phyloP scores from a whole-genome alignment of 208 protist genomes.

The Dictyostelium gargantuum region DNA sequence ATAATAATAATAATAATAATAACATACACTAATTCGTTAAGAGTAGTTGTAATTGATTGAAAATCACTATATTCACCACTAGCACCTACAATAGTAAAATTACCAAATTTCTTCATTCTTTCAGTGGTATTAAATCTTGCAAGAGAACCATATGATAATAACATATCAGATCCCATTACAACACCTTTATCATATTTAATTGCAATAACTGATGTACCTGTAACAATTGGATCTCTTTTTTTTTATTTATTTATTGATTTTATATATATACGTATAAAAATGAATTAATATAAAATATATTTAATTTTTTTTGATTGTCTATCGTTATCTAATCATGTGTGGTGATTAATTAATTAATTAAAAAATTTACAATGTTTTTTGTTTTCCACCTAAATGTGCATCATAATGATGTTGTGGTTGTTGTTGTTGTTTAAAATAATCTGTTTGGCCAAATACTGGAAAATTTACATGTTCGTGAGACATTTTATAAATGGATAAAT shows the following conservation, averaged over 20 bases:
- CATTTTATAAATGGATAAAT: background rate
- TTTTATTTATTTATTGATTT: no score
- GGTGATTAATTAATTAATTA: background rate
- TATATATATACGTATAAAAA: no score
- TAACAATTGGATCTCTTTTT: slow-evolving; percentile 91
- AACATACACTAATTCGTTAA: slow-evolving; percentile 88
- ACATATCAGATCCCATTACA: slow-evolving; percentile 94
- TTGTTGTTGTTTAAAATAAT: slow-evolving; percentile 27
- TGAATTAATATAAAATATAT: background rate
- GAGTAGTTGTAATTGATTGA: slow-evolving; percentile 89
- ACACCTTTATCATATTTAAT: slow-evolving; percentile 98
- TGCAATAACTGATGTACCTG: slow-evolving; percentile 95
- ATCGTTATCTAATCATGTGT: no score
- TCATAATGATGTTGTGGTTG: background rate
- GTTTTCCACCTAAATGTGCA: background rate
- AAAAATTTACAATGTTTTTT: slow-evolving; percentile 39
- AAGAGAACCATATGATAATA: slow-evolving; percentile 96
- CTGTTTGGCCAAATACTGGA: slow-evolving; percentile 53
- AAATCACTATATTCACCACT: slow-evolving; percentile 95
- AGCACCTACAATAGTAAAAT: slow-evolving; percentile 91
- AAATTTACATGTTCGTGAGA: background rate
- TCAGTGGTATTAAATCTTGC: slow-evolving; percentile 94
- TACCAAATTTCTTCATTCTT: slow-evolving; percentile 90
- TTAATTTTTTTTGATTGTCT: background rate
- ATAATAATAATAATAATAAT: background rate